Conservation (phyloP, 2,329 filamentous ascomycete genomes). For the Diaporthe velutina region DNA sequence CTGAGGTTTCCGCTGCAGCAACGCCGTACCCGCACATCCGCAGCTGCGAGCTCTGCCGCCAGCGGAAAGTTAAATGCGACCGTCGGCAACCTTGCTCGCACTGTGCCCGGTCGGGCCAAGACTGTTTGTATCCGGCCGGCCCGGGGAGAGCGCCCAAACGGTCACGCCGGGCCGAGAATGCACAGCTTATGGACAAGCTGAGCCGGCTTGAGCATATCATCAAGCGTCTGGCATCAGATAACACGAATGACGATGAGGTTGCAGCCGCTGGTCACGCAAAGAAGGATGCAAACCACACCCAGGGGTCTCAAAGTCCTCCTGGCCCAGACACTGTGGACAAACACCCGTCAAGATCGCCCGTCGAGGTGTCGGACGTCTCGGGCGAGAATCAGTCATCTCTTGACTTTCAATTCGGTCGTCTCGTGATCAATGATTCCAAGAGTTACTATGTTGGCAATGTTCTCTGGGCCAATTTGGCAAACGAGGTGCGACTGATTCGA, state of each 20-base stretch:
- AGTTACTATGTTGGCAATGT: constrained; percentile 42
- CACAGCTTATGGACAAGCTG: constrained; percentile 36
- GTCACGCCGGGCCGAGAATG: constrained; percentile 26
- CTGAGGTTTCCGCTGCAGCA: background rate
- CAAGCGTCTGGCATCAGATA: constrained; percentile 28
- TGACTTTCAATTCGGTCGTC: constrained; percentile 34
- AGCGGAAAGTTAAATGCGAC: constrained; percentile 38
- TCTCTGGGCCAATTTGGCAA: constrained; percentile 38
- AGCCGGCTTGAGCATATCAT: constrained; percentile 36
- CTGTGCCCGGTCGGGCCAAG: constrained; percentile 31
- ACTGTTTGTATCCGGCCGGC: constrained; percentile 38
- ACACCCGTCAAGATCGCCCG: no score
- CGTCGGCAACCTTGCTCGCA: constrained; percentile 33
- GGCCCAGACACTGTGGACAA: background rate
- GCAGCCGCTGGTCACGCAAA: background rate
- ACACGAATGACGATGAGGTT: background rate
- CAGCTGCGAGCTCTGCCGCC: constrained; percentile 37
- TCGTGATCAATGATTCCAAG: constrained; percentile 36
- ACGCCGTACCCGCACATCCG: background rate
- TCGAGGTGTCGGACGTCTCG: background rate
- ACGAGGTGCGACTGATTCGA: constrained; percentile 24
- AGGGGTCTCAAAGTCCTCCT: no score
- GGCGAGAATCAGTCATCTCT: background rate
- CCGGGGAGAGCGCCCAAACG: constrained; percentile 41
- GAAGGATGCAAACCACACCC: background rate